Percentiles rank a stretch among this genome's conserved stretches.
Conservation (phyloP, 345 rosid species). For the Hypericum androsaemum region DNA sequence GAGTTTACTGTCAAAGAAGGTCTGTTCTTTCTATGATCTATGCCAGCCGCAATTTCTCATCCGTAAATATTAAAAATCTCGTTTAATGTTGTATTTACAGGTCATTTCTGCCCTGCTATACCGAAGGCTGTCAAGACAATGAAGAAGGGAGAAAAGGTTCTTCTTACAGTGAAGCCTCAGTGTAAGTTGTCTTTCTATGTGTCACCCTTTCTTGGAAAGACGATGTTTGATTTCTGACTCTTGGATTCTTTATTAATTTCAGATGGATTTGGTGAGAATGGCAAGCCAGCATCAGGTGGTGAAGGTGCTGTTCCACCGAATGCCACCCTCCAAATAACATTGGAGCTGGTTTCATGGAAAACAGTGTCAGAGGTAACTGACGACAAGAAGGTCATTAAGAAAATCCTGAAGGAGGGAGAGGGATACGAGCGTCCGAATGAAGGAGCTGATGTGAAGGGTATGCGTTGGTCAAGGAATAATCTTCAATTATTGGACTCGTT, state of each 20-base stretch:
- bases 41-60: background rate
- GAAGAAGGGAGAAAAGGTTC: conserved; percentile 77
- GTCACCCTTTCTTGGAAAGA: background rate
- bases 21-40: conserved; percentile 14
- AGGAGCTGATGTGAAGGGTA: conserved; percentile 68
- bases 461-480: conserved; percentile 1
- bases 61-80: background rate
- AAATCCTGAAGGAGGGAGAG: conserved; percentile 77
- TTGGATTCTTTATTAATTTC: conserved; percentile 1
- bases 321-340: conserved; percentile 44
- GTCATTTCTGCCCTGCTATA: conserved; percentile 79
- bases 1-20: conserved; percentile 79
- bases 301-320: conserved; percentile 75
- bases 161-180: conserved; percentile 72
- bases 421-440: conserved; percentile 80
- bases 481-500: background rate
- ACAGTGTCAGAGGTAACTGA: conserved; percentile 70
- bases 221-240: background rate
- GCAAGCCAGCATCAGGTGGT: conserved; percentile 42
- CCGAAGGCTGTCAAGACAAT: conserved; percentile 76
- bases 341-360: conserved; percentile 84
- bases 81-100: conserved; percentile 18
- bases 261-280: conserved; percentile 96
- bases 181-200: conserved; percentile 25
- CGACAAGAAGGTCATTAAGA: conserved; percentile 75